Base-by-base conservation (phyloP, 208 protist genomes). In the Leishmania turanica region DNA sequence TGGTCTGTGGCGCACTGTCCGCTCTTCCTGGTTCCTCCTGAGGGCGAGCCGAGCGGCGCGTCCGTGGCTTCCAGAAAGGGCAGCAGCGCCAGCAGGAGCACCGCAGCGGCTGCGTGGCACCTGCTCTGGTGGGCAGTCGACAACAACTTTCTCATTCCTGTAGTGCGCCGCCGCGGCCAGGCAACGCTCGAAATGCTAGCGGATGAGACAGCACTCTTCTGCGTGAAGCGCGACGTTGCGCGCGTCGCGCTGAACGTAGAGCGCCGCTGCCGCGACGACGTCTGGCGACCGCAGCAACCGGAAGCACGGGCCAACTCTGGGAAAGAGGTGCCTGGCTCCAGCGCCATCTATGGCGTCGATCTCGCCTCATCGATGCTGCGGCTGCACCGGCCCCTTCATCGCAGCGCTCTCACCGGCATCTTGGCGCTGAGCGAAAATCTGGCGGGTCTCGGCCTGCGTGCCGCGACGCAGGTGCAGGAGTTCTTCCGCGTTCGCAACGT, bases 361-460 rank as follows among this genome's bases (percentile, higher is more conserved):
- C 45, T 81, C 60, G 24, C 71, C 19, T 1, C 81, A 7, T 42
- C 77, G 2, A 40, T 68, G 6, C 56, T 68, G n/a, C 81, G 27
- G 8, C 53, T 85, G 49, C 53, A 85, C 53, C 75, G 81, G 5
- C 81, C 78, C 27, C 47, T 68, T 15, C 72, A 60, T 19, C 77
- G 77, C 11, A 75, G 77, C 27, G 47, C 81, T 11, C 49, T 80
- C 13, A 34, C 34, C 5, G 60, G 64, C 77, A 85, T 81, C 60
- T 42, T 85, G 64, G 76, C 74, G 37, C 78, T 88, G 71, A 85
- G 85, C n/a, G 87, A 91, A 66, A 88, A 79, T 45, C 47, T 93
- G 27, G 90, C 86, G 27, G 85, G 74, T 62, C 66, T 88, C 42
- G 90, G 84, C 17, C 79, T 92, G 49, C 42, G 34, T 58, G 73